Conservation (phyloP, 768 basidiomycete genomes). For the Nevesoporus exiguus region DNA sequence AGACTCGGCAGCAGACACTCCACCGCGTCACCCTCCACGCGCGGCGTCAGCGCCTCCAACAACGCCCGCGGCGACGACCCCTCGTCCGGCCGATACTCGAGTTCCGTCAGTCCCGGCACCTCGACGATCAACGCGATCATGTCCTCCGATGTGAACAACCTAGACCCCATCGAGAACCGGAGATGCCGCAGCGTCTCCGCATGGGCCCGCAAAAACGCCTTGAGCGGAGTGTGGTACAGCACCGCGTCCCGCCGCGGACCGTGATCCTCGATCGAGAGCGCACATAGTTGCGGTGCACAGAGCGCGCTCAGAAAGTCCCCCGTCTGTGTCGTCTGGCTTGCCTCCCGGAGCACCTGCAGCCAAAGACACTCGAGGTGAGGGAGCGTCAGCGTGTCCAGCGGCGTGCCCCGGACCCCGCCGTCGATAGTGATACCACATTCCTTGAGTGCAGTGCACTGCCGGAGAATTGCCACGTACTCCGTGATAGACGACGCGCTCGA, state of each 20-base stretch:
- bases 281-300: conserved; percentile 14
- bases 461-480: conserved; percentile 18
- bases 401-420: not conserved
- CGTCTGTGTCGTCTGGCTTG: conserved; percentile 16
- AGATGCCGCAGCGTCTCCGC: conserved; percentile 10
- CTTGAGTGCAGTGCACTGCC: conserved; percentile 21
- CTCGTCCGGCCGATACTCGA: conserved; percentile 25
- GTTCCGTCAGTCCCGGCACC: conserved; percentile 16
- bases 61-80: conserved; percentile 16
- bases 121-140: conserved; percentile 16
- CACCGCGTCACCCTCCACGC: not conserved
- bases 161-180: conserved; percentile 19
- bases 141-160: conserved; percentile 15
- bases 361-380: conserved; percentile 17
- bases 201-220: conserved; percentile 15
- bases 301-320: conserved; percentile 16
- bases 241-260: conserved; percentile 12
- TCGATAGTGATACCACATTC: conserved; percentile 21
- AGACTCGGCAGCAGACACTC: conserved; percentile 19
- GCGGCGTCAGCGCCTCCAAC: conserved; percentile 24
- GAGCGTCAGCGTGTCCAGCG: conserved; percentile 13
- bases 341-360: conserved; percentile 17
- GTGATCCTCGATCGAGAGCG: conserved; percentile 18
- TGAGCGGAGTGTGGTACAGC: conserved; percentile 14
- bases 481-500: conserved; percentile 19